phyloP scores from a whole-genome alignment of 768 basidiomycete species.

The Leccinum variicolor region DNA sequence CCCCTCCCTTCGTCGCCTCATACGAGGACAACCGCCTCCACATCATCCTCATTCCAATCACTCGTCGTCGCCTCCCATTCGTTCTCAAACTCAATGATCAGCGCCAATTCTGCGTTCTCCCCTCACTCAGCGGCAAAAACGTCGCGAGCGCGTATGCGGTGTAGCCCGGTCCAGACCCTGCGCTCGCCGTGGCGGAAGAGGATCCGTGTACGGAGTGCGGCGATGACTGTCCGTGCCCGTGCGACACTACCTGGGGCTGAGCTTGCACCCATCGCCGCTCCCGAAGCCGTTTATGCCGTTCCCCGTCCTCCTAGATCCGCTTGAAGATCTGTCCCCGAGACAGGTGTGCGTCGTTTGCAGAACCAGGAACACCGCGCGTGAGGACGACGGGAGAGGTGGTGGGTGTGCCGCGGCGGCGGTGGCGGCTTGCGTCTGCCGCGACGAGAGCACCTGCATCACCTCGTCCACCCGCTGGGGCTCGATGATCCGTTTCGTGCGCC shows the following conservation, averaged over 20 bases:
- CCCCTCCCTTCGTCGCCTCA: too few relatives aligned
- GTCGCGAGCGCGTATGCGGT: conserved; percentile 16
- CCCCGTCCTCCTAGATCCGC: conserved; percentile 83
- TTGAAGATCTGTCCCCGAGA: conserved; percentile 20
- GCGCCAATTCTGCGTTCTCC: conserved; percentile 45
- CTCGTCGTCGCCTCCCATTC: conserved; percentile 86
- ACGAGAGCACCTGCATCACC: conserved; percentile 38
- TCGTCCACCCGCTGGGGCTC: conserved; percentile 78
- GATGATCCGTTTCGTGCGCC: conserved; percentile 81
- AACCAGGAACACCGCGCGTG: neutral
- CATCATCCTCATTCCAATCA: conserved; percentile 90
- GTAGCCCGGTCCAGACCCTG: conserved; percentile 5
- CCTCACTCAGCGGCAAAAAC: conserved; percentile 36
- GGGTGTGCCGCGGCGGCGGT: too few relatives aligned
- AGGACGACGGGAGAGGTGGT: neutral
- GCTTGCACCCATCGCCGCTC: conserved; percentile 93
- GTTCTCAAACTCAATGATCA: conserved; percentile 86
- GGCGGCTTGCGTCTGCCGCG: neutral
- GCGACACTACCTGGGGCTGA: conserved; percentile 41
- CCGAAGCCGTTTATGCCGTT: conserved; percentile 87
- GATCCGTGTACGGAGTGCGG: neutral
- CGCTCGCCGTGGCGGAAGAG: neutral
- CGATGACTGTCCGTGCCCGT: neutral
- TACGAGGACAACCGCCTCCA: conserved; percentile 52
- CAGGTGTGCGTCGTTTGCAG: conserved; percentile 30